These are phyloP conservation scores for Stephanodiscus triporus DNA, from an alignment of 108 stramenopile genomes.

Conservation along the genomic window DNA sequence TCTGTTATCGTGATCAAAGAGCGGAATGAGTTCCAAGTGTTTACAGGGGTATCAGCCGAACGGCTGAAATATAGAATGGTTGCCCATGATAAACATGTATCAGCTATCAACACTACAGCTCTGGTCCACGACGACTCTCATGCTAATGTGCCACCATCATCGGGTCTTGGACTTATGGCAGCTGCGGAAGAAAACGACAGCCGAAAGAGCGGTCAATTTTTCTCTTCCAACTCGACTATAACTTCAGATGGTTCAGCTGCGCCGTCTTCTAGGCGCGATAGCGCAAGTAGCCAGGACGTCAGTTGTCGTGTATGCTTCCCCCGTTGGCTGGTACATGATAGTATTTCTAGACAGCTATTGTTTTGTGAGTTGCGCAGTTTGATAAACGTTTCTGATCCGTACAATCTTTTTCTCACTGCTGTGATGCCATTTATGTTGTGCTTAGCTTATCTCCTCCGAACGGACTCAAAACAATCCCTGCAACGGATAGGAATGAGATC, in stretches of 20 bases:
- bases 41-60: constrained; percentile 1
- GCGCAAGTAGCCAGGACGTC: neutral
- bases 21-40: constrained; percentile 14
- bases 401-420: neutral
- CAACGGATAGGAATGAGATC: constrained; percentile 5
- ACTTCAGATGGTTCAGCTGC: constrained; percentile 2
- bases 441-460: constrained; percentile 8
- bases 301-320: constrained; percentile 10
- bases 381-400: neutral
- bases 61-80: constrained; percentile 3
- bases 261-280: constrained; percentile 3
- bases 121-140: neutral
- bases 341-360: neutral
- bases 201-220: neutral
- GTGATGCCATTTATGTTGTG: neutral
- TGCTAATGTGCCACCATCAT: neutral
- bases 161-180: neutral
- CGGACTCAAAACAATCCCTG: neutral
- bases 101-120: neutral
- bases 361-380: neutral
- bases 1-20: constrained; percentile 10
- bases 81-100: neutral
- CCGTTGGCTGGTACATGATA: constrained; percentile 12
- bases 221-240: constrained; percentile 20
- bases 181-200: constrained; percentile 1